These are phyloP conservation scores for Syncephalastrum sp. DNA, from an alignment of 371 early-diverging fungal species.

Conservation along the genomic window DNA sequence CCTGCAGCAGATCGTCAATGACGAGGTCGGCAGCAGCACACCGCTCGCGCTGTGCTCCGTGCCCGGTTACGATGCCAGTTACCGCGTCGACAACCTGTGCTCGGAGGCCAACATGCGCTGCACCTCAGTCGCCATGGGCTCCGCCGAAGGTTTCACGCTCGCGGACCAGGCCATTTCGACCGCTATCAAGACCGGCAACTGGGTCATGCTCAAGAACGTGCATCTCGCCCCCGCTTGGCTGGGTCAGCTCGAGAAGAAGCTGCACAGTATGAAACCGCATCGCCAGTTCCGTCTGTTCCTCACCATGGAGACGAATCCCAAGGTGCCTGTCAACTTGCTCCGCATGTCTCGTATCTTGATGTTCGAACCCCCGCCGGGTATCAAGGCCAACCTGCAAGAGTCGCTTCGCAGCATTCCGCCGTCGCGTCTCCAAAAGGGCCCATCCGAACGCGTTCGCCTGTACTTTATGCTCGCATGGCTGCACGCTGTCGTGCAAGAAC, in stretches of 20 bases:
- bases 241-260: slow-evolving; percentile 90
- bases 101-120: slow-evolving; percentile 60
- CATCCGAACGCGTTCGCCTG: slow-evolving; percentile 85
- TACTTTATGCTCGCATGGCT: slow-evolving; percentile 97
- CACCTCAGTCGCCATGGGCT: slow-evolving; percentile 96
- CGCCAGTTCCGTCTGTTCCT: slow-evolving; percentile 90
- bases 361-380: slow-evolving; percentile 96
- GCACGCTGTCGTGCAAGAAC: slow-evolving; percentile 93
- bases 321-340: slow-evolving; percentile 91
- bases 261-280: slow-evolving; percentile 85
- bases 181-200: slow-evolving; percentile 84
- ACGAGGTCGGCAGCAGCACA: slow-evolving; percentile 73
- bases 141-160: slow-evolving; percentile 88
- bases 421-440: slow-evolving; percentile 64
- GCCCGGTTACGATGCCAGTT: slow-evolving; percentile 96
- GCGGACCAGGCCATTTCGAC: slow-evolving; percentile 90
- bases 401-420: slow-evolving; percentile 73
- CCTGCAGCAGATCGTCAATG: slow-evolving; percentile 67
- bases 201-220: slow-evolving; percentile 98
- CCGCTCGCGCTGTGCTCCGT: slow-evolving; percentile 93
- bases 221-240: slow-evolving; percentile 95
- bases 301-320: slow-evolving; percentile 97
- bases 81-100: slow-evolving; percentile 92
- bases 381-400: slow-evolving; percentile 91
- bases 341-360: slow-evolving; percentile 90